phyloP scores from a whole-genome alignment of 805 yeast species.

The Zygosaccharomyces gambellarensis region DNA sequence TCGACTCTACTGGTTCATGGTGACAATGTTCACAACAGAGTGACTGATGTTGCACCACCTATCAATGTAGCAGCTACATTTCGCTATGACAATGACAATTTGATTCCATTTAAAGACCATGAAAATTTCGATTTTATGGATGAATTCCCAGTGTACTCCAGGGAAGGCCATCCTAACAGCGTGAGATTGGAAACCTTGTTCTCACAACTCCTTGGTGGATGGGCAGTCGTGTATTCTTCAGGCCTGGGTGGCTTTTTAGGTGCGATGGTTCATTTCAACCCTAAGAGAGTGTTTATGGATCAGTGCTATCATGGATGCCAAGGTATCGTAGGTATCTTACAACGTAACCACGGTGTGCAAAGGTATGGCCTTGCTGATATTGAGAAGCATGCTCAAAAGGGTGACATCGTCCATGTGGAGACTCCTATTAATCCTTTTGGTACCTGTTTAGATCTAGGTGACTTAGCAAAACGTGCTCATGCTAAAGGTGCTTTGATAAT shows the following conservation, averaged over 20 bases:
- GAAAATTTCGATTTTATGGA: constrained; percentile 34
- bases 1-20: constrained; percentile 63
- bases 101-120: constrained; percentile 43
- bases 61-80: constrained; percentile 79
- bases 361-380: constrained; percentile 49
- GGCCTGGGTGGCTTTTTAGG: constrained; percentile 83
- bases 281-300: constrained; percentile 69
- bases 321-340: constrained; percentile 58
- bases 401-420: constrained; percentile 78
- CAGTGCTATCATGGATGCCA: constrained; percentile 84
- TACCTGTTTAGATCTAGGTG: constrained; percentile 52
- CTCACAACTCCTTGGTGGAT: constrained; percentile 53
- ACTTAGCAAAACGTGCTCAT: constrained; percentile 69
- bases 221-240: constrained; percentile 65
- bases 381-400: constrained; percentile 43
- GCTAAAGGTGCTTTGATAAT: constrained; percentile 64
- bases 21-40: constrained; percentile 55
- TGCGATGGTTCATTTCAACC: constrained; percentile 62
- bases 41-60: constrained; percentile 69
- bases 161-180: constrained; percentile 71
- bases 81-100: constrained; percentile 53
- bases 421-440: constrained; percentile 89
- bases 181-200: constrained; percentile 63
- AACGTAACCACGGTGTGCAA: constrained; percentile 55
- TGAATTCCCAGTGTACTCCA: constrained; percentile 54